Evolutionary conservation across 805 yeast species (phyloP), one percentile per base, ranked within the genome.

Genomic region (Starmerella potacharoeniae): DNA sequence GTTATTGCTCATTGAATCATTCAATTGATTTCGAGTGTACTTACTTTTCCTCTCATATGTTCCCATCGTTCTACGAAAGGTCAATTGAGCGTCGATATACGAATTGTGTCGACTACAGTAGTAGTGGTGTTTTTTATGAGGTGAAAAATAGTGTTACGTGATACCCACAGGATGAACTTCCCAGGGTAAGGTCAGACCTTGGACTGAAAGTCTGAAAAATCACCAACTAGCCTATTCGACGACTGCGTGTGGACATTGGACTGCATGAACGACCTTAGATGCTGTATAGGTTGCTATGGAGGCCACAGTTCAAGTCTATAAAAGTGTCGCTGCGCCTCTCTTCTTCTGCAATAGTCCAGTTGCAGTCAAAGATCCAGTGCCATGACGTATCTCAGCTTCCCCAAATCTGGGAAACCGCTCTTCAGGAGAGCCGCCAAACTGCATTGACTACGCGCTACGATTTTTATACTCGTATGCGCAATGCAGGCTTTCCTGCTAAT

Each of bases 21-120:
- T 46, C 39, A 50, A 36, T n/a, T 22, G 29, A n/a, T 13, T 16
- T 5, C 17, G 17, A n/a, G 39, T 2, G 35, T 14, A 72, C 54
- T 71, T 73, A 58, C 71, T 69, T 60, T 73, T 73, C 55, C 69
- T 30, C 47, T 63, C 60, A 42, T 60, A 60, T 39, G 57, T 55
- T 31, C 62, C 59, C 59, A 53, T 58, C 9, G 45, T 28, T 29
- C 6, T 13, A 36, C 8, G 8, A 33, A 33, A 10, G 35, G 11
- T 33, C 35, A 10, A 33, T 16, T 37, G 17, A 37, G 8, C 14
- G 7, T 37, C 17, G 3, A 4, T 37, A 7, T n/a, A 37, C 10
- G 41, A 11, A 14, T 37, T 13, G 17, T 7, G 41, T 37, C n/a
- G 17, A 14, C 29, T 9, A n/a, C 6, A 22, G 3, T 22, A 22